These are phyloP conservation scores for Guyanaporus albipodus DNA, from an alignment of 768 basidiomycete species.

Conservation along the genomic window DNA sequence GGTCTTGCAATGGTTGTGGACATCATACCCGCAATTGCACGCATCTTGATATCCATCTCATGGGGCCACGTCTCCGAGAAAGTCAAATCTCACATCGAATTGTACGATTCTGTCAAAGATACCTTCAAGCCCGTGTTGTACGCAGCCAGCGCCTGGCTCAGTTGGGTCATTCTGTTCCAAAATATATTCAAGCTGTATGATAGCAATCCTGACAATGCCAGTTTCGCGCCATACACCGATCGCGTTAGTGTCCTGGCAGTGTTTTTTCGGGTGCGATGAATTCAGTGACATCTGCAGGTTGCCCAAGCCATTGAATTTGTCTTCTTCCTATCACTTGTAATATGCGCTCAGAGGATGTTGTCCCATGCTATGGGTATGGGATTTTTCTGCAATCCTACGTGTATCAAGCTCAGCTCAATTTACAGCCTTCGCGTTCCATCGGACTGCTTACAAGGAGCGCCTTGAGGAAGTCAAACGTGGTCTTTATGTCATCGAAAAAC, in stretches of 20 bases:
- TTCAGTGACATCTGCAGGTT: constrained; percentile 35
- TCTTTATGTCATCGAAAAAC: constrained; percentile 58
- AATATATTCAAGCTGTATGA: constrained; percentile 60
- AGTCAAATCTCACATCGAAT: constrained; percentile 62
- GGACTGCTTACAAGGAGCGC: constrained; percentile 72
- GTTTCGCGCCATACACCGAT: constrained; percentile 58
- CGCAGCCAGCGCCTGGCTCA: constrained; percentile 63
- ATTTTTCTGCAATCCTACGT: neutral
- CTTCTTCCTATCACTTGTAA: constrained; percentile 69
- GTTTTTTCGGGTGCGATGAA: neutral
- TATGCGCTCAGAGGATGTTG: constrained; percentile 62
- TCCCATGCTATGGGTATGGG: constrained; percentile 56
- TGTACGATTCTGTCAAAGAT: constrained; percentile 67
- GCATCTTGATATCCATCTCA: constrained; percentile 47
- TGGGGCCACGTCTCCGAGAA: constrained; percentile 78
- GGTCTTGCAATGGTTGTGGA: constrained; percentile 70
- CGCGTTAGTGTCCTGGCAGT: constrained; percentile 37
- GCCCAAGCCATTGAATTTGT: constrained; percentile 64
- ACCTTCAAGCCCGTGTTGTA: constrained; percentile 71
- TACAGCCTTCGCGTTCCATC: constrained; percentile 69
- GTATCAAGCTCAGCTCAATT: neutral
- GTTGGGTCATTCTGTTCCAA: constrained; percentile 73
- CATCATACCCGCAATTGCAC: constrained; percentile 54
- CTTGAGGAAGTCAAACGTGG: constrained; percentile 52
- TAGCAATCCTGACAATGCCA: constrained; percentile 33